These are phyloP conservation scores for Mycena vulgaris DNA, from an alignment of 768 basidiomycete species.

Conservation along the genomic window DNA sequence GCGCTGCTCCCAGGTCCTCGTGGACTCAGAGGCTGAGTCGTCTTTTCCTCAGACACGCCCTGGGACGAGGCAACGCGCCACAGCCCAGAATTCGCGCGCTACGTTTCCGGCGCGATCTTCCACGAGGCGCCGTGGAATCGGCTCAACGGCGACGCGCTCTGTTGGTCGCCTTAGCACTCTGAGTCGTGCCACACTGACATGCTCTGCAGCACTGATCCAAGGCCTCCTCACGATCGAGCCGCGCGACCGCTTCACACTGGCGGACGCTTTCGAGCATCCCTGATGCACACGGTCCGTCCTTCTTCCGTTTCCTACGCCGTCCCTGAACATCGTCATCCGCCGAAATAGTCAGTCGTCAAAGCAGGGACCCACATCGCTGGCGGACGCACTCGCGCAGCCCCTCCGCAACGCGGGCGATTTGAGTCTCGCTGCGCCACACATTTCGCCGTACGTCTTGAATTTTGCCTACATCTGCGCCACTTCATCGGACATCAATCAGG, in stretches of 20 bases:
- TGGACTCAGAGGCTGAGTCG: background rate
- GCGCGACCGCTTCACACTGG: conserved; percentile 73
- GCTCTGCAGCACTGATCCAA: conserved; percentile 75
- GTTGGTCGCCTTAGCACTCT: conserved; percentile 59
- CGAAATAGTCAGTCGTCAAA: conserved; percentile 82
- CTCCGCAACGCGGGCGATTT: conserved; percentile 83
- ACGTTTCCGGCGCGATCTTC: conserved; percentile 81
- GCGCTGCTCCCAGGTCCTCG: conserved; percentile 49
- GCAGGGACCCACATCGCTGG: conserved; percentile 67
- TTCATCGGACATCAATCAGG: too few relatives aligned
- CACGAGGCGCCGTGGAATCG: conserved; percentile 85
- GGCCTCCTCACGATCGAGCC: conserved; percentile 84
- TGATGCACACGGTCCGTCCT: conserved; percentile 80
- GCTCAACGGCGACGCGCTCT: conserved; percentile 69
- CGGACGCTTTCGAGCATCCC: conserved; percentile 65
- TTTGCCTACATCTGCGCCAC: too few relatives aligned
- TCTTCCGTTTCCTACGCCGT: too few relatives aligned
- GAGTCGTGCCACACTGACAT: background rate
- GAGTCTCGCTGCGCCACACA: conserved; percentile 79
- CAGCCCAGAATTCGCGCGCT: conserved; percentile 88
- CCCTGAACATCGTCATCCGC: background rate
- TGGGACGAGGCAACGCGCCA: conserved; percentile 93
- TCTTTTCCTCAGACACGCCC: conserved; percentile 81
- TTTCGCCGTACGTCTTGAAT: too few relatives aligned
- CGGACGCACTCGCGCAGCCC: conserved; percentile 78